Conservation (phyloP, 2,329 filamentous ascomycete species). For the Colletotrichum sp. region DNA sequence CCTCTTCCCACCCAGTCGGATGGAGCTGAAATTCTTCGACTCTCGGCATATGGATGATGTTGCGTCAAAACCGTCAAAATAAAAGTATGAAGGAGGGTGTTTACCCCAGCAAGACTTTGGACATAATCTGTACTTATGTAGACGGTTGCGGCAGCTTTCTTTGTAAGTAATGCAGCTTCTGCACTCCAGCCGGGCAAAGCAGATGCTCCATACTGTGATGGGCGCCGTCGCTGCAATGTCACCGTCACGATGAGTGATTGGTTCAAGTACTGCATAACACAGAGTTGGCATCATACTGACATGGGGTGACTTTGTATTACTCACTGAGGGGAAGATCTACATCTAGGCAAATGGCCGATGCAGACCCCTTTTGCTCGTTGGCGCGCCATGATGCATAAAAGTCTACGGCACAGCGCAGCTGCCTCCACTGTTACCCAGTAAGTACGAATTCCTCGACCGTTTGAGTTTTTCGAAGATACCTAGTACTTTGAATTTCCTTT, state of each 20-base stretch:
- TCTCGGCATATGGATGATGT: slow-evolving; percentile 28
- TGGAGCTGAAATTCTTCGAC: slow-evolving; percentile 32
- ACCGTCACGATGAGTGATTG: not conserved
- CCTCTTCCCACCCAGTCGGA: slow-evolving; percentile 41
- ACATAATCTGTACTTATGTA: rapidly evolving
- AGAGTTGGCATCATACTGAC: rapidly evolving
- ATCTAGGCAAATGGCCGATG: not conserved
- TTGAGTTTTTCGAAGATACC: no score
- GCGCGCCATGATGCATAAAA: not conserved
- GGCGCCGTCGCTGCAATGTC: not conserved
- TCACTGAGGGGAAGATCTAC: rapidly evolving
- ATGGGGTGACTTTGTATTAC: not conserved
- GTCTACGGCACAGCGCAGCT: not conserved
- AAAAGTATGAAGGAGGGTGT: not conserved
- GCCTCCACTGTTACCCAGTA: not conserved
- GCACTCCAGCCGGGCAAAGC: not conserved
- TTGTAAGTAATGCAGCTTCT: not conserved
- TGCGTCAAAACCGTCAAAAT: not conserved
- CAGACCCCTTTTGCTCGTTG: not conserved
- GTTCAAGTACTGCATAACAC: rapidly evolving
- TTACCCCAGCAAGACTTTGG: not conserved
- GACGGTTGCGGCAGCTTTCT: no score
- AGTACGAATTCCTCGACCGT: no score
- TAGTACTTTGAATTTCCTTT: not conserved
- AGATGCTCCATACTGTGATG: rapidly evolving